Percentiles rank a stretch among this genome's conserved stretches.
Conservation (phyloP, 2,329 filamentous ascomycete genomes). For the Paecilomyces sp. region DNA sequence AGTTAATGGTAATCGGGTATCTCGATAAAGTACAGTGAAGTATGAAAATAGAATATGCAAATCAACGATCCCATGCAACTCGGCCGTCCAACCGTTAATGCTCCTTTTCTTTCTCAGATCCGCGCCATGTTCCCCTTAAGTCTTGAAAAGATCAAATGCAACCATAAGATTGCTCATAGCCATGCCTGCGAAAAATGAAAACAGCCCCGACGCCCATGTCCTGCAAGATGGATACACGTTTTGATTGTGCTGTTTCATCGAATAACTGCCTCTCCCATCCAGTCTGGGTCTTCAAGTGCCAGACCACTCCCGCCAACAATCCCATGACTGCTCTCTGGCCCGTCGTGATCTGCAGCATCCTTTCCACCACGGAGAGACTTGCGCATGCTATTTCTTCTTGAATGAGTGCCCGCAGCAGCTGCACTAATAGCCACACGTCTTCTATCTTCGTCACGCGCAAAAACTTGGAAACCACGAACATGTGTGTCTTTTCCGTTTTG, state of each 20-base stretch:
- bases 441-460: conserved; percentile 42
- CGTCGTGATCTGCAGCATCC: conserved; percentile 14
- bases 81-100: neutral
- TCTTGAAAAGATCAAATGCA: neutral
- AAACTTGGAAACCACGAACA: conserved; percentile 86
- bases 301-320: conserved; percentile 14
- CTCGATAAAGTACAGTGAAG: neutral
- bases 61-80: neutral
- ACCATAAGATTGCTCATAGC: neutral
- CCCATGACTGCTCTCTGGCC: conserved; percentile 8
- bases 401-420: conserved; percentile 23
- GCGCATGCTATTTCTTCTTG: conserved; percentile 19
- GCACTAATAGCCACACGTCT: conserved; percentile 18
- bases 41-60: neutral
- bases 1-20: neutral
- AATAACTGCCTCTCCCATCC: conserved; percentile 44
- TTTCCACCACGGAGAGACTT: conserved; percentile 21
- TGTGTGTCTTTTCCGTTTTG: conserved; percentile 99
- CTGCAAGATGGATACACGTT: neutral
- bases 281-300: conserved; percentile 38
- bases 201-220: neutral
- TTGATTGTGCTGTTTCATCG: conserved; percentile 18
- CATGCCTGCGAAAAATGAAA: neutral
- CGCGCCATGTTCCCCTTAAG: neutral
- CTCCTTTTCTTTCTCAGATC: neutral